A percentile compares a stretch with the other conserved stretches of the same genome.
These are phyloP conservation scores for Botryotinia narcissicola DNA, from an alignment of 2,329 filamentous ascomycete genomes.

Conservation along the genomic window DNA sequence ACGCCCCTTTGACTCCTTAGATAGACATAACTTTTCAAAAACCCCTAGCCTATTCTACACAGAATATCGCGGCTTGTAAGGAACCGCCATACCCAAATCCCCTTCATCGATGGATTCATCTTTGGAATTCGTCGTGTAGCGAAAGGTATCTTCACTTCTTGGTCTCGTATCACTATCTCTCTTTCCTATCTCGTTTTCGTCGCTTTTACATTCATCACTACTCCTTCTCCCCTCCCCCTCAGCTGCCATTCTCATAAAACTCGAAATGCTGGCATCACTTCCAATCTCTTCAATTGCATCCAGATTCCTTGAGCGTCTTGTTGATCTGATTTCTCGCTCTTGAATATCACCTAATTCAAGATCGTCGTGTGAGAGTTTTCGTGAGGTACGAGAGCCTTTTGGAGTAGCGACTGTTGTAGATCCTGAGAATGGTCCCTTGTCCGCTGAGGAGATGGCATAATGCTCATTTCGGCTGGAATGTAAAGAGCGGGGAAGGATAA, in stretches of 20 bases:
- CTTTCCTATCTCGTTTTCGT: too few relatives aligned
- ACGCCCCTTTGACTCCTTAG: background rate
- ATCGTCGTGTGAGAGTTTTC: background rate
- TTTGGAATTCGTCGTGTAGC: background rate
- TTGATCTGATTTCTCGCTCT: background rate
- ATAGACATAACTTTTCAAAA: background rate
- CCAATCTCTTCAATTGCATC: constrained; percentile 4
- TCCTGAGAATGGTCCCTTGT: constrained; percentile 1
- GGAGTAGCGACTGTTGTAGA: background rate
- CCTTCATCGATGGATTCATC: background rate
- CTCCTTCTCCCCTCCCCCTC: background rate
- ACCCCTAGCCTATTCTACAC: background rate
- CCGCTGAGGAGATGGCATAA: background rate
- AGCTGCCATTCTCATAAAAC: background rate
- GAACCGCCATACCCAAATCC: background rate
- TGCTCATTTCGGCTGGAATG: background rate
- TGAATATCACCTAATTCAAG: background rate
- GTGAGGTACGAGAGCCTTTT: background rate
- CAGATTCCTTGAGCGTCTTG: background rate
- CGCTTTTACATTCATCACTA: background rate
- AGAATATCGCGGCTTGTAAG: background rate
- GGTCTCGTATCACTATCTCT: background rate
- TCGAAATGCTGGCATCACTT: background rate
- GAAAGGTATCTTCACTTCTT: background rate
- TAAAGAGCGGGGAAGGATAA: background rate